Conservation (phyloP, 352 stramenopile genomes). For the Salisapilia sapeloensis region DNA sequence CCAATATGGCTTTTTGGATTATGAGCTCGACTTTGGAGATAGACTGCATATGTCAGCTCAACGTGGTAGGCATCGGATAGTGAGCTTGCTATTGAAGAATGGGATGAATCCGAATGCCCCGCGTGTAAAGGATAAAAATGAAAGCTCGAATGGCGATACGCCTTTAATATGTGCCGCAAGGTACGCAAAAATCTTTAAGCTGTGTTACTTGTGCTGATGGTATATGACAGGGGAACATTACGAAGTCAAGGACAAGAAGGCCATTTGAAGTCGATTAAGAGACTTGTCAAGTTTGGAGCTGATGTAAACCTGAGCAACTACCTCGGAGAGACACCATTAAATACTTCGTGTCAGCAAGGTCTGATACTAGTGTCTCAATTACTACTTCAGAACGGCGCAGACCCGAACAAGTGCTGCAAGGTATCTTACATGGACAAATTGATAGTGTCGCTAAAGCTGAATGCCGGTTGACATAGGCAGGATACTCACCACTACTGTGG, state of each 20-base stretch:
- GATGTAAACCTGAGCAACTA: conserved; percentile 39
- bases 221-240: conserved; percentile 9
- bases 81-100: conserved; percentile 27
- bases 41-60: conserved; percentile 27
- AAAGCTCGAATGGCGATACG: conserved; percentile 27
- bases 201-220: background rate
- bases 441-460: background rate
- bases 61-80: conserved; percentile 15
- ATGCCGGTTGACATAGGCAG: conserved; percentile 3
- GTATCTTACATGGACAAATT: conserved; percentile 3
- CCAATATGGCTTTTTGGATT: conserved; percentile 28
- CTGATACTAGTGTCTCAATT: conserved; percentile 15
- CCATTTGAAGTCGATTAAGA: conserved; percentile 33
- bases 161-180: conserved; percentile 40
- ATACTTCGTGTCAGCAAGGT: conserved; percentile 32
- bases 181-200: conserved; percentile 3
- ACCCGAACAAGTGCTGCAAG: conserved; percentile 34
- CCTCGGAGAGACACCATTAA: conserved; percentile 40
- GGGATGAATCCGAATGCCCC: conserved; percentile 40
- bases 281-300: conserved; percentile 29
- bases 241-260: conserved; percentile 25
- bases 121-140: conserved; percentile 16
- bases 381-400: conserved; percentile 30
- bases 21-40: conserved; percentile 27
- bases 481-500: conserved; percentile 30